Evolutionary conservation across 1,284 basidiomycete species (phyloP).

Genomic region (Garcileccinum viscosum): DNA sequence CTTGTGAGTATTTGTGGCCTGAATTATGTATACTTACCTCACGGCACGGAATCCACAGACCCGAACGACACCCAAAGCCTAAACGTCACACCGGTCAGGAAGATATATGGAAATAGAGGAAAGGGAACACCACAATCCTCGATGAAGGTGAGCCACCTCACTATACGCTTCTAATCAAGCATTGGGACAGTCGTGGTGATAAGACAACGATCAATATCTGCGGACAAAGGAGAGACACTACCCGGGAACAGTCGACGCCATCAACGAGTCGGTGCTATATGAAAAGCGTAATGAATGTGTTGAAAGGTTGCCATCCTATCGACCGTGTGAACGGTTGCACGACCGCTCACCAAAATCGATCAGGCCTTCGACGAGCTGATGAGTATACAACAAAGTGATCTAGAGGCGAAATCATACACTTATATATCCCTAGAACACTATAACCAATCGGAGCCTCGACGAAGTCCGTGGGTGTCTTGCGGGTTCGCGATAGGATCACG

Average conservation of each 20-base stretch:
- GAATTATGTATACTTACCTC: background rate
- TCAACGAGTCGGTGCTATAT: too few species aligned
- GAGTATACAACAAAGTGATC: background rate
- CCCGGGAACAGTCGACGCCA: too few species aligned
- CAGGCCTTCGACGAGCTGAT: background rate
- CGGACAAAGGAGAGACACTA: too few species aligned
- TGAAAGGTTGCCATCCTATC: background rate
- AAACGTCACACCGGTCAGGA: too few species aligned
- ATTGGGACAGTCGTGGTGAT: too few species aligned
- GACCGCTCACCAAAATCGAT: background rate
- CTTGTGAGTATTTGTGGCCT: background rate
- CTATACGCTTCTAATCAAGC: too few species aligned
- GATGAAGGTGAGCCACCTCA: too few species aligned
- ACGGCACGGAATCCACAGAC: background rate
- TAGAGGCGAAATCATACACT: background rate
- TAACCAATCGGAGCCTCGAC: background rate
- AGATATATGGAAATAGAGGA: too few species aligned
- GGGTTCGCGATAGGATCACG: background rate
- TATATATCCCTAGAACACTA: background rate
- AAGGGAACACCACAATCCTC: too few species aligned
- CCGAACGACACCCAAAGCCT: too few species aligned
- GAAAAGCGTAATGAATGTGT: too few species aligned
- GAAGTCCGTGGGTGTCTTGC: background rate
- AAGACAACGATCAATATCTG: too few species aligned
- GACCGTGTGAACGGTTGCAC: background rate